Conservation (phyloP, 768 basidiomycete genomes). For the Fomitopsis pulvina region DNA sequence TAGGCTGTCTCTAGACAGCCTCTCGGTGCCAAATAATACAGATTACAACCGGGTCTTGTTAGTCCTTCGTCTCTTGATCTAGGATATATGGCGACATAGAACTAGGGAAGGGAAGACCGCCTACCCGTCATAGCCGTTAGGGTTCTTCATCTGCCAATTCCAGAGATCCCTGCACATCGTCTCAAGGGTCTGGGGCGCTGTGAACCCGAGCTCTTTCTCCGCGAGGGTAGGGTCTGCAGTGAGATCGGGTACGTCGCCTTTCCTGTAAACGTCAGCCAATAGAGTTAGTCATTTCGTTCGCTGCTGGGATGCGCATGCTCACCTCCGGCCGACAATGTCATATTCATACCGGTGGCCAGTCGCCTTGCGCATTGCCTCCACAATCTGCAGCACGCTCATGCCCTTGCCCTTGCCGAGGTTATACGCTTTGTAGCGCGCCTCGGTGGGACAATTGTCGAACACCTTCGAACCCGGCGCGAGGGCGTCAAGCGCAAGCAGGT, state of each 20-base stretch:
- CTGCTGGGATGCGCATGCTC: slow-evolving; percentile 23
- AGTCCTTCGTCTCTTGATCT: not conserved
- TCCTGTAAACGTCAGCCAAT: slow-evolving; percentile 35
- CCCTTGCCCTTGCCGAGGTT: slow-evolving; percentile 94
- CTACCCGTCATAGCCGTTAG: slow-evolving; percentile 53
- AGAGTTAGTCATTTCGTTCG: not conserved
- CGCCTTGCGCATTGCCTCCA: slow-evolving; percentile 90
- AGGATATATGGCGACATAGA: not conserved
- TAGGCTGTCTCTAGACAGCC: not conserved
- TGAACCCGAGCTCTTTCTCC: slow-evolving; percentile 89
- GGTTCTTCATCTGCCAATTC: slow-evolving; percentile 98
- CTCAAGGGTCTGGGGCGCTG: slow-evolving; percentile 71
- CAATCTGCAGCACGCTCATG: slow-evolving; percentile 88
- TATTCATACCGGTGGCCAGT: slow-evolving; percentile 85
- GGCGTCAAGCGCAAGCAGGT: slow-evolving; percentile 85
- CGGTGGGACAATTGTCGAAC: slow-evolving; percentile 48
- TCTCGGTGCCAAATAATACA: not conserved
- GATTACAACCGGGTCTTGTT: not conserved
- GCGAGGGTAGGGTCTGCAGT: slow-evolving; percentile 92
- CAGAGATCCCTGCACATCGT: slow-evolving; percentile 96
- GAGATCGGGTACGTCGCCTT: slow-evolving; percentile 93
- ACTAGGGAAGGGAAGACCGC: not conserved
- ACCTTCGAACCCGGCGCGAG: slow-evolving; percentile 53
- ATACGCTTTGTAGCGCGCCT: slow-evolving; percentile 82
- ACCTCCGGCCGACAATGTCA: slow-evolving; percentile 89